A percentile compares a stretch with the other conserved stretches of the same genome.
Conservation (phyloP, 1,284 basidiomycete species). For the Pyrrhoderma lamaoense region DNA sequence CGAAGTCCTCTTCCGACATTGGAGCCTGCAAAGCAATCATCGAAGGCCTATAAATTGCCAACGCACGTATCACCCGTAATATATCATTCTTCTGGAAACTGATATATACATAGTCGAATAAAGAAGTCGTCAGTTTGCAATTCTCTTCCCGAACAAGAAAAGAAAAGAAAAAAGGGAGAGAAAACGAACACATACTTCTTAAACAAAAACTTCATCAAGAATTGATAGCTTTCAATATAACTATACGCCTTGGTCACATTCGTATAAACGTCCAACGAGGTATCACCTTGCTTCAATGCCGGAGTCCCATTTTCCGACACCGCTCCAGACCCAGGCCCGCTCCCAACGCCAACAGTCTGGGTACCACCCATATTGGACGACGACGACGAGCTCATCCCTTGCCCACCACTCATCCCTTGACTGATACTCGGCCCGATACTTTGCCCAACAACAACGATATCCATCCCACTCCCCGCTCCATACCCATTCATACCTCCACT, state of each 20-base stretch:
- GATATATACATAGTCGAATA: slow-evolving; percentile 8
- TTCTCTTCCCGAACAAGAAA: not conserved
- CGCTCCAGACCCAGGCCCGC: no score
- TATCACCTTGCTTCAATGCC: slow-evolving; percentile 19
- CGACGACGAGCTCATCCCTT: no score
- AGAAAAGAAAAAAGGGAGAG: not conserved
- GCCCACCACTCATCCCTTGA: no score
- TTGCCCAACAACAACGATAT: no score
- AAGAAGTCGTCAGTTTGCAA: slow-evolving; percentile 2
- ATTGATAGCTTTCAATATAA: slow-evolving; percentile 92
- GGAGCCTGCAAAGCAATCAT: slow-evolving; percentile 97
- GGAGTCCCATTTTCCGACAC: slow-evolving; percentile 14
- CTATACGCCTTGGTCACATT: slow-evolving; percentile 78
- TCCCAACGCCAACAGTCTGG: no score
- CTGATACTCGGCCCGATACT: no score
- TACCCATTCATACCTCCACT: no score
- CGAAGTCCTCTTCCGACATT: slow-evolving; percentile 85
- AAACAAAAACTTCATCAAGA: slow-evolving; percentile 87
- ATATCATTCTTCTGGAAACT: slow-evolving; percentile 97
- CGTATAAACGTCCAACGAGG: slow-evolving; percentile 53
- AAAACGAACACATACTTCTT: slow-evolving; percentile 46
- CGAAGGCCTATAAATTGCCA: slow-evolving; percentile 92
- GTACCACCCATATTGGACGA: no score
- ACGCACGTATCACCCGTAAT: slow-evolving; percentile 85
- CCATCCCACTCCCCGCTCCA: no score